Evolutionary conservation across 768 basidiomycete genomes (phyloP).

Genomic region (Xerocomellus amylosporus): DNA sequence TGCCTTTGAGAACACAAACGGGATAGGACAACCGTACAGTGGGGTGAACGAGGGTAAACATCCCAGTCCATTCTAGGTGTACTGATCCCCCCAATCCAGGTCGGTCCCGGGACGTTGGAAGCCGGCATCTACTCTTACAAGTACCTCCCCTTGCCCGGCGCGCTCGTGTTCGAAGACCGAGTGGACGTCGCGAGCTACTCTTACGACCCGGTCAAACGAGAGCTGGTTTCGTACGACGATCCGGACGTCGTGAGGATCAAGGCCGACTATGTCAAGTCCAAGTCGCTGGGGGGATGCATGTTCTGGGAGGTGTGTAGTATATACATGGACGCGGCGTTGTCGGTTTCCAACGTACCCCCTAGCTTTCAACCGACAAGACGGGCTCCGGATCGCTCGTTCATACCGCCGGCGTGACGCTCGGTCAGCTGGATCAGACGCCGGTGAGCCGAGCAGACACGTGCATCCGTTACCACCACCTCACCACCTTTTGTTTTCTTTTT

Average conservation of each 20-base stretch:
- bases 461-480: not conserved
- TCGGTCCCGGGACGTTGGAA: slow-evolving; percentile 58
- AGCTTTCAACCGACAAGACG: slow-evolving; percentile 59
- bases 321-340: not conserved
- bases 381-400: slow-evolving; percentile 58
- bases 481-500: not conserved
- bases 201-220: slow-evolving; percentile 62
- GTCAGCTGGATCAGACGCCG: slow-evolving; percentile 53
- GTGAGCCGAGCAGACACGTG: slow-evolving; percentile 17
- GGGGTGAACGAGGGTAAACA: slow-evolving; percentile 44
- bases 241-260: slow-evolving; percentile 66
- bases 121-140: slow-evolving; percentile 63
- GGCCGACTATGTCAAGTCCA: slow-evolving; percentile 59
- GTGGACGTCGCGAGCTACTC: slow-evolving; percentile 75
- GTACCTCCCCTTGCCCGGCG: slow-evolving; percentile 60
- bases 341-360: not conserved
- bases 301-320: slow-evolving; percentile 57
- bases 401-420: slow-evolving; percentile 45
- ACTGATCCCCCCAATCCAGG: slow-evolving; percentile 34
- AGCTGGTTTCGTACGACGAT: slow-evolving; percentile 76
- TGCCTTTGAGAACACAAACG: slow-evolving; percentile 67
- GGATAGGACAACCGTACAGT: slow-evolving; percentile 63
- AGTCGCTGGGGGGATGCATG: slow-evolving; percentile 67
- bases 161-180: slow-evolving; percentile 62
- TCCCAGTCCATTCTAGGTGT: not conserved